Evolutionary conservation across 2,329 filamentous ascomycete species (phyloP).

Genomic region (Furcasterigmium furcatum): DNA sequence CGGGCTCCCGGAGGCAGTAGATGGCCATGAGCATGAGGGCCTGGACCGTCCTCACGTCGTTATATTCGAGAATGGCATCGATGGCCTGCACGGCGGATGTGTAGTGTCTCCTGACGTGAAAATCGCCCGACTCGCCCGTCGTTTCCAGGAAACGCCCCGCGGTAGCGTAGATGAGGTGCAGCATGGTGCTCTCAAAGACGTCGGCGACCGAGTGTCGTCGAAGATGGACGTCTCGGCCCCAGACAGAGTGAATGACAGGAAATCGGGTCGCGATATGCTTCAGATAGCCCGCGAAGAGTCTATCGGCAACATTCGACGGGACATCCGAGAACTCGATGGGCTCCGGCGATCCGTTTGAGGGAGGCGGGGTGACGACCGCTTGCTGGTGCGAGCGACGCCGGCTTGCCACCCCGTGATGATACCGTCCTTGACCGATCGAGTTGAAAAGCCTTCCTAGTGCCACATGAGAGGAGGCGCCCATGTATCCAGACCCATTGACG

Average conservation of each 20-base stretch:
- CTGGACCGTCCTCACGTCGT: slow-evolving; percentile 15
- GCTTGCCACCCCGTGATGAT: slow-evolving; percentile 9
- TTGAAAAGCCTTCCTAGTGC: slow-evolving; percentile 17
- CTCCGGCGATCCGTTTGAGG: too few species aligned
- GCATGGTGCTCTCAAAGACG: slow-evolving; percentile 12
- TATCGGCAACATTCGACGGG: slow-evolving; percentile 15
- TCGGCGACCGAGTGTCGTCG: slow-evolving; percentile 13
- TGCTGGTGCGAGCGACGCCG: slow-evolving; percentile 5
- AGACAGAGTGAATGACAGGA: slow-evolving; percentile 17
- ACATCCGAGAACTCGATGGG: slow-evolving; percentile 12
- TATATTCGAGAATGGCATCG: slow-evolving; percentile 13
- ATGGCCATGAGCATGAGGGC: slow-evolving; percentile 16
- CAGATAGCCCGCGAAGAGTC: slow-evolving; percentile 18
- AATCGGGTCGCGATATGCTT: slow-evolving; percentile 19
- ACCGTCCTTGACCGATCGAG: slow-evolving; percentile 14
- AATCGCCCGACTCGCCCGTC: slow-evolving; percentile 20
- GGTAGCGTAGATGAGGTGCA: slow-evolving; percentile 26
- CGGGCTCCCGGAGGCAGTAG: slow-evolving; percentile 12
- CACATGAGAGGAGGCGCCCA: slow-evolving; percentile 17
- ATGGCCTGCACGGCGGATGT: slow-evolving; percentile 12
- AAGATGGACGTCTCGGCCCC: slow-evolving; percentile 16
- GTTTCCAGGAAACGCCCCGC: slow-evolving; percentile 23
- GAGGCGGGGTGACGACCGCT: not conserved
- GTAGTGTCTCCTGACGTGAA: slow-evolving; percentile 13
- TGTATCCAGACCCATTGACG: slow-evolving; percentile 15